phyloP scores from a whole-genome alignment of 257 asterid genomes.

The Hygrophila difformis region DNA sequence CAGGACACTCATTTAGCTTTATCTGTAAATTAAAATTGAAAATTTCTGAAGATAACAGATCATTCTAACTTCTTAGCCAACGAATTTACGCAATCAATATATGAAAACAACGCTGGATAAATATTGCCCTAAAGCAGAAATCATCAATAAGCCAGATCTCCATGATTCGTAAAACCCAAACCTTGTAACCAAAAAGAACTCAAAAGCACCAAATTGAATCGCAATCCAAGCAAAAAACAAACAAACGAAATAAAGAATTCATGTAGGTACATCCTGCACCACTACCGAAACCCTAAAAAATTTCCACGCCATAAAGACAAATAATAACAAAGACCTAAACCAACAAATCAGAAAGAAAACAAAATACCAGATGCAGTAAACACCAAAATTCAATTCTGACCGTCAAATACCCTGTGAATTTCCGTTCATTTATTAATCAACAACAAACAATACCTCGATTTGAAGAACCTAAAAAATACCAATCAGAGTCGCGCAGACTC shows the following conservation, averaged over 20 bases:
- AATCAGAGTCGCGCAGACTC: constrained; percentile 12
- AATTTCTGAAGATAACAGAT: background rate
- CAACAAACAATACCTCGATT: background rate
- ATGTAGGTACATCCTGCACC: background rate
- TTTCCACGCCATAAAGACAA: background rate
- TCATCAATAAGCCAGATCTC: no score
- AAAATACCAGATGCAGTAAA: no score
- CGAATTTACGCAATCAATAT: background rate
- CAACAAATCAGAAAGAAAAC: constrained; percentile 1
- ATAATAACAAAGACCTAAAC: background rate
- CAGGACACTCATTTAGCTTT: background rate
- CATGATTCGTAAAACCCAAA: no score
- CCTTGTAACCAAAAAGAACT: background rate
- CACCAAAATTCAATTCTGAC: background rate
- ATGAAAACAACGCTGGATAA: background rate
- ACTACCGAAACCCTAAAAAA: constrained; percentile 7
- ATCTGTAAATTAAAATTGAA: background rate
- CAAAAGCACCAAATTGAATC: background rate
- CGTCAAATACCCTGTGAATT: constrained; percentile 11
- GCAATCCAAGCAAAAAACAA: no score
- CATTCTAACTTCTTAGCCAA: no score
- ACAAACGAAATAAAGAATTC: background rate
- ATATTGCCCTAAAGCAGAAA: background rate
- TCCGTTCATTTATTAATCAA: no score
- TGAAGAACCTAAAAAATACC: background rate